Base-by-base conservation (phyloP, 257 asterid species). In the Nicotiana attenuata region DNA sequence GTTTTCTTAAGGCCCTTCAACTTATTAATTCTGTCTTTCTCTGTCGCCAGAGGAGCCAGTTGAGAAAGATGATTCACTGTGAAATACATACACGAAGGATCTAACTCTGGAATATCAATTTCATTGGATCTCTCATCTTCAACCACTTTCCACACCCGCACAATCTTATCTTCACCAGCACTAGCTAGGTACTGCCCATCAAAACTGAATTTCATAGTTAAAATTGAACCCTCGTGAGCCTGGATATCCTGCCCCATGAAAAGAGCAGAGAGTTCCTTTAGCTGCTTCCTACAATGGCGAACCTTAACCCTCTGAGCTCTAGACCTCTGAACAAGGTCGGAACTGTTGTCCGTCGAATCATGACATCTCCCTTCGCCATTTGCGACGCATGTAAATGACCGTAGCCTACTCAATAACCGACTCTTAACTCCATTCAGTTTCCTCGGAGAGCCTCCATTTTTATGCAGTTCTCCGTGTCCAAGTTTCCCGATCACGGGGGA, bases 51-150 rank as follows among this genome's bases (percentile, higher is more conserved):
- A 81, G 96, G 96, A 14, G 88, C 86, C 87, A 95, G 81, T 84
- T 92, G 94, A 24, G 95, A 93, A 22, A 90, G 93, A 84, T 87
- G 91, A 78, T 88, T 95, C 53, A 93, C 90, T 2, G 97, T 87
- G 80, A 95, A 92, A 88, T 91, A 95, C 81, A 95, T 89, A 47
- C 99, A 91, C 7, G 99, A 92, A 5, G 97, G 97, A 83, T 95
- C 98, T 3, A 83, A 88, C 61, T 92, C 94, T 7, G 97, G 92
- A 38, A 91, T 76, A 79, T 92, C 94, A 8, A 65, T 65, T 17
- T 87, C 89, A 38, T 90, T 87, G 16, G 88, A 88, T 88, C 96
- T 91, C 80, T 91, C 97, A 76, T 91, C 97, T 88, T 92, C 98
- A 83, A 92, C 90, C 77, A 93, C 93, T 89, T 91, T 90, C 99